Evolutionary conservation across 1,284 basidiomycete genomes (phyloP).

Genomic region (Tetrapyrgos nigripes): DNA sequence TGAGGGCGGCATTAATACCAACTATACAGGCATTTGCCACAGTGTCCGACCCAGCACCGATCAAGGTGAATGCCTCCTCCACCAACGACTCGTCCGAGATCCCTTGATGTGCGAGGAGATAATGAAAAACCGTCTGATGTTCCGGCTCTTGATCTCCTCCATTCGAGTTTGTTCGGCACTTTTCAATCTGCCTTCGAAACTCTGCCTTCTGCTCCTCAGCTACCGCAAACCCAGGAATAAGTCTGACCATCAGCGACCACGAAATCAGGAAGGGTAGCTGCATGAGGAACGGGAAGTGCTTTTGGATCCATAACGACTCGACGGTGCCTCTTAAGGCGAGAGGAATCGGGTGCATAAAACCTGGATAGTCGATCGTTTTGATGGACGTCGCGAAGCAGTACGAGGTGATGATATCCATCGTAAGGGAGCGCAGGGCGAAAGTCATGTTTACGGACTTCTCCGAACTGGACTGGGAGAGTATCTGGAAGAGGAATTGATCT

Average conservation of each 20-base stretch:
- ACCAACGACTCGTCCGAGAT: slow-evolving; percentile 20
- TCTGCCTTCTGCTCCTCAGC: neutral
- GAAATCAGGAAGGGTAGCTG: neutral
- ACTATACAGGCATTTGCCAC: slow-evolving; percentile 29
- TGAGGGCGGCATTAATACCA: slow-evolving; percentile 25
- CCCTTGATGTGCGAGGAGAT: slow-evolving; percentile 20
- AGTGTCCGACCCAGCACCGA: slow-evolving; percentile 37
- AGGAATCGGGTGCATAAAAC: neutral
- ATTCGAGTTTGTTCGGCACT: slow-evolving; percentile 35
- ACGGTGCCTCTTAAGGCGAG: neutral
- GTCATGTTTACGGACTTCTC: slow-evolving; percentile 10
- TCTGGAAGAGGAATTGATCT: slow-evolving; percentile 29
- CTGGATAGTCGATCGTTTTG: slow-evolving; percentile 5
- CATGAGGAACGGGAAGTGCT: neutral
- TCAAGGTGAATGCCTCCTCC: slow-evolving; percentile 34
- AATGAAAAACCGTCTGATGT: slow-evolving; percentile 36
- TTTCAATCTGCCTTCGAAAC: too few species aligned
- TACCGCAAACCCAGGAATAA: neutral
- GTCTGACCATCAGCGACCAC: neutral
- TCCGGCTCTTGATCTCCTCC: slow-evolving; percentile 30
- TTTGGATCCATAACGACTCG: neutral
- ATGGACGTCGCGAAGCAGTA: slow-evolving; percentile 18
- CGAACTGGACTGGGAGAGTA: neutral
- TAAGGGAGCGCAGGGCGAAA: slow-evolving; percentile 16
- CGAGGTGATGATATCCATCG: slow-evolving; percentile 18